phyloP scores from a whole-genome alignment of 495 filamentous ascomycete species.

The Amniculicola lignicola region DNA sequence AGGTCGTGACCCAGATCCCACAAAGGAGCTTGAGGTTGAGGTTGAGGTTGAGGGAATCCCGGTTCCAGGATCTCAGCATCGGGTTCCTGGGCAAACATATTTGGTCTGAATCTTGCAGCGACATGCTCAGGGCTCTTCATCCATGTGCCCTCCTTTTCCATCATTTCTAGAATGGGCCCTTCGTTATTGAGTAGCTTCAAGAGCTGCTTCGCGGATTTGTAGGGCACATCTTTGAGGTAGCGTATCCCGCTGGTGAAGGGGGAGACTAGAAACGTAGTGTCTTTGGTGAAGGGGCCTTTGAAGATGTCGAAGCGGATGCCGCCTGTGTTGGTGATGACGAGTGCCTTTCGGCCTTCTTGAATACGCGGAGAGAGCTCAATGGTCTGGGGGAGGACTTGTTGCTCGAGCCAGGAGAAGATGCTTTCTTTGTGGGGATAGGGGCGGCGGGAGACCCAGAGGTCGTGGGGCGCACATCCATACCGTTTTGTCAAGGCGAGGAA shows the following conservation, averaged over 20 bases:
- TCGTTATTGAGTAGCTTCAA: conserved; percentile 71
- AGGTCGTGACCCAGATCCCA: not conserved
- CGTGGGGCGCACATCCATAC: conserved; percentile 78
- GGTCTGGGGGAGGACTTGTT: conserved; percentile 64
- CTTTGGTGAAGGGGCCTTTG: conserved; percentile 81
- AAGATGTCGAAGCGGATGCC: conserved; percentile 94
- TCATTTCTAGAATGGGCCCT: conserved; percentile 52
- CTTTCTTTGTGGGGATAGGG: conserved; percentile 65
- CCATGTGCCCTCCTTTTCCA: conserved; percentile 21
- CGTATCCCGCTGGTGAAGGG: conserved; percentile 80
- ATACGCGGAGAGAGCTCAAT: conserved; percentile 46
- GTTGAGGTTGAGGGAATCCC: not conserved
- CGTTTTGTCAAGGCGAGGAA: conserved; percentile 67
- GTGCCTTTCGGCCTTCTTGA: conserved; percentile 49
- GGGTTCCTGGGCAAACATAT: not conserved
- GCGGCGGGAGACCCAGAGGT: conserved; percentile 74
- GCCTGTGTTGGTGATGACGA: conserved; percentile 83
- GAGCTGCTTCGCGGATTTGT: conserved; percentile 65
- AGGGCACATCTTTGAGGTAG: conserved; percentile 79
- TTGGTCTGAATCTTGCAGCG: not conserved
- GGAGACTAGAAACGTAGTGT: conserved; percentile 79
- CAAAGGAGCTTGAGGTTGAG: conserved; percentile 2
- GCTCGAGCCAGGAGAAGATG: conserved; percentile 78
- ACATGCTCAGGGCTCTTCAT: conserved; percentile 46
- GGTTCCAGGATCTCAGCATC: not conserved